Base-by-base conservation (phyloP, 768 basidiomycete species). In the Thelephora ganbajun region DNA sequence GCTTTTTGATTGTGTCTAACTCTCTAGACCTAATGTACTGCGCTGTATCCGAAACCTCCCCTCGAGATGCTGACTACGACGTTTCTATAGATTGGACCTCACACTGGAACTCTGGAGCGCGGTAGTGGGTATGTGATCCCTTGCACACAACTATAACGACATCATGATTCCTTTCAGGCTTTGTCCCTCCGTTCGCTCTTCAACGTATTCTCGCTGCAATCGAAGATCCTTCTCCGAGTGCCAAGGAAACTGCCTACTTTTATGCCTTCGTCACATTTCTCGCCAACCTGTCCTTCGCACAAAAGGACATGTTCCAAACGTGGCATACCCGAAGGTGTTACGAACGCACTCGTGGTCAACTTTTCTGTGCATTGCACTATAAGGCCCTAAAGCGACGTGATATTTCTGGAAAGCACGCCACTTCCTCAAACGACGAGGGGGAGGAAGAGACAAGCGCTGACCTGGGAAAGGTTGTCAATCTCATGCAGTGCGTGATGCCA, bases 251-350 rank as follows among this genome's bases (percentile, higher is more conserved):
- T 5, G 79, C 80, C 1, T 80, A 74, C 52, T 68, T 72, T 48
- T 84, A 75, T 71, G 69, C 79, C 6, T 58, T 77, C 41, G 58
- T 77, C 26, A 73, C 75, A 5, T 81, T 83, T 61, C 44, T 81
- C 0, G 74, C 70, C 5, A 69, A 83, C 56, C 64, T 83, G 2
- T 80, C 80, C 0, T 80, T 82, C 57, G 82, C 80, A 0, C 79
- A 81, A 53, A 67, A 73, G 14, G 80, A 81, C 56, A 58, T 82
- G 33, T 72, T 77, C 56, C 70, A 77, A 55, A 60, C 65, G n/a
- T 84, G 79, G 80, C 74, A 80, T 55, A 77, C 74, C 1, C 69
- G 81, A 39, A 63, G 81, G 41, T 80, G 77, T 55, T 84, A 84
- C 55, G 81, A 84, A 56, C 69, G 81, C 11, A 82, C 80, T 23